Percentiles rank a stretch among this genome's conserved stretches.
Conservation (phyloP, 768 basidiomycete species). For the Phlegmacium glaucopus region DNA sequence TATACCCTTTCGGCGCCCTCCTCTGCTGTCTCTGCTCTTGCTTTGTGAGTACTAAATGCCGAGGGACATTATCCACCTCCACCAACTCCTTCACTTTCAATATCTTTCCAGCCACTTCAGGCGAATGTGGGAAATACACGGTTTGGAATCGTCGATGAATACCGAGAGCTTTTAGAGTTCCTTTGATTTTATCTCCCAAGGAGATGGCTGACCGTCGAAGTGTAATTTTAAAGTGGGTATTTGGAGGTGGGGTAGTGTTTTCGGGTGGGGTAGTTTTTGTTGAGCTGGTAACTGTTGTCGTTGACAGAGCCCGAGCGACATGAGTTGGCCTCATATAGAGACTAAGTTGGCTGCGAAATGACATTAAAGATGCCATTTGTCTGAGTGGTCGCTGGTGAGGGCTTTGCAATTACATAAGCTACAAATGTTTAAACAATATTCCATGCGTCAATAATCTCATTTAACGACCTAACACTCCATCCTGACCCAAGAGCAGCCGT, state of each 20-base stretch:
- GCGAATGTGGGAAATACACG: slow-evolving; percentile 73
- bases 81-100: slow-evolving; percentile 87
- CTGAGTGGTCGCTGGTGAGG: too few relatives aligned
- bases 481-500: slow-evolving; percentile 65
- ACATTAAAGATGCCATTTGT: neutral
- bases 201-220: slow-evolving; percentile 85
- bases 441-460: slow-evolving; percentile 66
- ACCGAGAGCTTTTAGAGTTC: slow-evolving; percentile 79
- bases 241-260: slow-evolving; percentile 19
- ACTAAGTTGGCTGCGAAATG: slow-evolving; percentile 11
- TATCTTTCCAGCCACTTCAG: slow-evolving; percentile 82
- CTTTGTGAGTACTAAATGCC: slow-evolving; percentile 63
- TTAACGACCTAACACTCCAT: slow-evolving; percentile 68
- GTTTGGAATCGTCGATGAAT: slow-evolving; percentile 81
- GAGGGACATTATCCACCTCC: slow-evolving; percentile 81
- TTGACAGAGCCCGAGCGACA: slow-evolving; percentile 11
- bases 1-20: slow-evolving; percentile 66
- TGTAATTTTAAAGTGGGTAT: slow-evolving; percentile 87
- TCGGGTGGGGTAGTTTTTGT: slow-evolving; percentile 1
- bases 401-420: too few relatives aligned
- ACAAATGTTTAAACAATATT: slow-evolving; percentile 16
- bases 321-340: slow-evolving; percentile 8
- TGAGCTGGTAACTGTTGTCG: slow-evolving; percentile 6
- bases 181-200: slow-evolving; percentile 65
- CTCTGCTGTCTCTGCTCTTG: slow-evolving; percentile 65